Base-by-base conservation (phyloP, 2,329 filamentous ascomycete genomes). In the Alternaria novae-zelandiae region DNA sequence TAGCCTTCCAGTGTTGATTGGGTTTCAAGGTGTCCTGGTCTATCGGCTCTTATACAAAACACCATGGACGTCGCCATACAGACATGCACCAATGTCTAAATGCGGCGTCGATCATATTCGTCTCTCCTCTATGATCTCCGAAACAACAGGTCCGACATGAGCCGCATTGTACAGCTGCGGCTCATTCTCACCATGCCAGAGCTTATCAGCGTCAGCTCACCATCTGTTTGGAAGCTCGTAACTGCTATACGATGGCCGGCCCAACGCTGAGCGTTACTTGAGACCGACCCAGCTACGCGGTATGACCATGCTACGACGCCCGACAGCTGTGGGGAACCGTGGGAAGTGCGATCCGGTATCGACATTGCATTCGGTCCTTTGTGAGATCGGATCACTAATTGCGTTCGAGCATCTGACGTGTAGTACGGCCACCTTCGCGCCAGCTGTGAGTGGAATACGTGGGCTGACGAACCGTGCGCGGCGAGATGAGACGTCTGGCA, bases 251-350 rank as follows among this genome's bases (percentile, higher is more conserved):
- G 25, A 45, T 46, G 13, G 45, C 51, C 53, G 41, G 36, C n/a
- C 36, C 45, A 17, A 12, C 11, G 17, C 44, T 36, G 43, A 11
- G 12, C 28, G 30, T n/a, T 46, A 21, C 25, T 46, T 13, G 17
- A 23, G 15, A 15, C 15, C 54, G 30, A 20, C 30, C 23, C 23
- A 59, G 9, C 28, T 44, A 28, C 17, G 17, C 44, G 28, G 30
- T 13, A 26, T 44, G 21, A 11, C 41, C 47, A 49, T 26, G 28
- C 23, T 41, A 36, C 28, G n/a, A 13, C 13, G 25, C 26, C 47
- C 23, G 41, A 59, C 15, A 43, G 4, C 59, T 65, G 63, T 60
- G 63, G 63, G 63, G 63, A 65, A 63, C 63, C 63, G 63, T 63
- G 44, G 45, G 21, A 47, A 26, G 21, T 20, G 56, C 56, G 49